Conservation (phyloP, 305 asterid species). For the Fraxinus angustifolia region DNA sequence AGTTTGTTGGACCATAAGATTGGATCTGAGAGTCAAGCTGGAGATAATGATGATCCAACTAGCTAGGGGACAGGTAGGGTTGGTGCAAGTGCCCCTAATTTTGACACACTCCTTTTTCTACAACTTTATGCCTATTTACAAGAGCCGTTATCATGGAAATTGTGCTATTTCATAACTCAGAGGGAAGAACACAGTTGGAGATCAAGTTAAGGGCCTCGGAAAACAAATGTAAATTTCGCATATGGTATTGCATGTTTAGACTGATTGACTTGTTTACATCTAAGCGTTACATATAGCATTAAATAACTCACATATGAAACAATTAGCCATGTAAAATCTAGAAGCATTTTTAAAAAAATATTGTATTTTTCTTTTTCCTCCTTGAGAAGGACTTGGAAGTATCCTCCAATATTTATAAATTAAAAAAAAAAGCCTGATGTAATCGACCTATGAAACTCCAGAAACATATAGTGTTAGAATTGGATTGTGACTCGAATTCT, state of each 20-base stretch:
- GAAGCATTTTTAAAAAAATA: background rate
- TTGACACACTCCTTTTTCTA: background rate
- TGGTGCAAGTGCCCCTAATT: background rate
- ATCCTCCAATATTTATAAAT: background rate
- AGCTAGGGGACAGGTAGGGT: background rate
- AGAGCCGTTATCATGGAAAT: background rate
- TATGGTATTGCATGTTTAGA: background rate
- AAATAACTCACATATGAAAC: background rate
- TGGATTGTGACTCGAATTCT: no score
- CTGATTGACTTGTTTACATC: background rate
- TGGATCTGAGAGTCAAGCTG: background rate
- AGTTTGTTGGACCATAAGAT: background rate
- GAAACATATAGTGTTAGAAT: no score
- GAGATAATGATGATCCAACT: background rate
- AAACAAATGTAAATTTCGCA: background rate
- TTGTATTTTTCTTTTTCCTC: background rate
- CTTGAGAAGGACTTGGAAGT: background rate
- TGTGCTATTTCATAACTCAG: background rate
- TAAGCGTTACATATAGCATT: background rate
- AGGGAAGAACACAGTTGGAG: background rate
- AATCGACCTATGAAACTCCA: background rate
- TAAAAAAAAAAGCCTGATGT: background rate
- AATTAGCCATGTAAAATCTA: background rate
- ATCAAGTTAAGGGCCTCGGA: background rate
- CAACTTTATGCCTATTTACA: background rate